A percentile compares a stretch with the other conserved stretches of the same genome.
phyloP scores from a whole-genome alignment of 345 rosid species.

The Viola odorata region DNA sequence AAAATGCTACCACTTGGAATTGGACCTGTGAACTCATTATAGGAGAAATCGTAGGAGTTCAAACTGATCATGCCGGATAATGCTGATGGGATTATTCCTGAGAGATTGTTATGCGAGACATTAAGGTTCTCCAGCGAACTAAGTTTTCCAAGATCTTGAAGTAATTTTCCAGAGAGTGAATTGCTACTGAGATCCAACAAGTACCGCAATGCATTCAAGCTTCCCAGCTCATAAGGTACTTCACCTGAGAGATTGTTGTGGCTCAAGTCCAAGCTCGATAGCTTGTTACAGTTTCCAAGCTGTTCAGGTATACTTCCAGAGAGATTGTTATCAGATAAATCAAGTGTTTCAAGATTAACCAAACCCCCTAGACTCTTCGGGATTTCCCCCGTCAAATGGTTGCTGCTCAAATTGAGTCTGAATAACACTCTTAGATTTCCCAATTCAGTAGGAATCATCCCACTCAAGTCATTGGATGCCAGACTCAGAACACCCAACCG shows the following conservation, averaged over 20 bases:
- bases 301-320: conserved; percentile 33
- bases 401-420: conserved; percentile 45
- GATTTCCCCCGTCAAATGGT: conserved; percentile 41
- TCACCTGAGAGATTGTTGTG: conserved; percentile 48
- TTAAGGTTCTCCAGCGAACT: conserved; percentile 38
- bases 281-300: conserved; percentile 33
- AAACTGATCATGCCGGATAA: conserved; percentile 49
- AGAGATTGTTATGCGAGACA: conserved; percentile 49
- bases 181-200: conserved; percentile 62
- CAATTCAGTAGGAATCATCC: conserved; percentile 41
- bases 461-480: conserved; percentile 41
- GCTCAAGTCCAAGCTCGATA: conserved; percentile 47
- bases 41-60: conserved; percentile 44
- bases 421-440: conserved; percentile 38
- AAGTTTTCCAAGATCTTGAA: conserved; percentile 39
- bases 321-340: conserved; percentile 42
- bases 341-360: conserved; percentile 30
- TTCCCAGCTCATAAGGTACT: conserved; percentile 42
- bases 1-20: conserved; percentile 41
- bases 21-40: conserved; percentile 44
- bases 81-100: conserved; percentile 43
- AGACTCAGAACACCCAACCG: conserved; percentile 35
- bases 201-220: conserved; percentile 33
- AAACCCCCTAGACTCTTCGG: conserved; percentile 35
- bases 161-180: conserved; percentile 50